phyloP scores from a whole-genome alignment of 176 grass and related monocot genomes.

The Elymus sibiricus region DNA sequence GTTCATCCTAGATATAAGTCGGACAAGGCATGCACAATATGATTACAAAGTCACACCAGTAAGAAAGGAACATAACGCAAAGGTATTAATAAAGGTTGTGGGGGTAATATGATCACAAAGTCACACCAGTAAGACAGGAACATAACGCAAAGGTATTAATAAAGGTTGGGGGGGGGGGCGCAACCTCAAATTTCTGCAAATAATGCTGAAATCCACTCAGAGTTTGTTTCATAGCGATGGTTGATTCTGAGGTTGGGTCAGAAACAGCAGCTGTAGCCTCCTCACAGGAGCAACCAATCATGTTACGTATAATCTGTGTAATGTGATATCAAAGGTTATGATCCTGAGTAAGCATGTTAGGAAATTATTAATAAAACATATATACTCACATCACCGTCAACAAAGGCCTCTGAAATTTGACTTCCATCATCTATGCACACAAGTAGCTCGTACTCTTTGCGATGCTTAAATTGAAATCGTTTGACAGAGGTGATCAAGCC shows the following conservation, averaged over 20 bases:
- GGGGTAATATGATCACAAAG: neutral
- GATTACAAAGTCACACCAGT: neutral
- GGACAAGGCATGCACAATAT: neutral
- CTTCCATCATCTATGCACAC: conserved; percentile 91
- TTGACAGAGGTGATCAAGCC: conserved; percentile 72
- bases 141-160: neutral
- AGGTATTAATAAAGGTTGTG: neutral
- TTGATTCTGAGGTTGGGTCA: conserved; percentile 29
- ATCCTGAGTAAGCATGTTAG: neutral
- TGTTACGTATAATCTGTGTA: conserved; percentile 61
- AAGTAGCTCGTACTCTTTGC: conserved; percentile 57
- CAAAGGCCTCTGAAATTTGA: conserved; percentile 64
- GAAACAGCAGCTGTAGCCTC: conserved; percentile 63
- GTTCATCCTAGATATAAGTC: neutral
- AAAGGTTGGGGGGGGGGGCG: neutral
- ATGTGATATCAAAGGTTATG: neutral
- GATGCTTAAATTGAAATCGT: conserved; percentile 44
- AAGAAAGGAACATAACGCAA: neutral
- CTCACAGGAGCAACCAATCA: conserved; percentile 57
- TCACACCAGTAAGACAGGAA: neutral
- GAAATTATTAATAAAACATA: conserved; percentile 15
- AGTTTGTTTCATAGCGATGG: conserved; percentile 46
- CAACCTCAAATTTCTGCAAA: conserved; percentile 75
- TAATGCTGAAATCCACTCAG: conserved; percentile 58
- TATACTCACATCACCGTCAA: conserved; percentile 64